Conservation (phyloP, 805 yeast genomes). For the Kodamaea hsintzibuensis region DNA sequence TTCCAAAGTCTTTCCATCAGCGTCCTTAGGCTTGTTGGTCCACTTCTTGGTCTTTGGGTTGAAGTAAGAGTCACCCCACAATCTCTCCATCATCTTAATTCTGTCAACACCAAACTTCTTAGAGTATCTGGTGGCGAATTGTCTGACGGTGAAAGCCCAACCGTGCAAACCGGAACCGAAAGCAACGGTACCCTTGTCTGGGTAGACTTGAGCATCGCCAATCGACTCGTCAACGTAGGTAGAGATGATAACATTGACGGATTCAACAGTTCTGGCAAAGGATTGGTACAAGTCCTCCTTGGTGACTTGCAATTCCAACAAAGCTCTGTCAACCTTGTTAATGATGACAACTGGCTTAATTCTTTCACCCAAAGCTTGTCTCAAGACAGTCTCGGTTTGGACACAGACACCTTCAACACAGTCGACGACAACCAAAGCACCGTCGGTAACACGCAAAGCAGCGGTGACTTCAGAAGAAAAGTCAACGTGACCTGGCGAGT, state of each 20-base stretch:
- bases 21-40: constrained; percentile 94
- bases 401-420: constrained; percentile 99
- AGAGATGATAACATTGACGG: constrained; percentile 97
- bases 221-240: constrained; percentile 87
- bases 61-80: constrained; percentile 99
- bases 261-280: constrained; percentile 98
- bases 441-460: constrained; percentile 99
- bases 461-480: constrained; percentile 99
- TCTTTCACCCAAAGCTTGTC: constrained; percentile 99
- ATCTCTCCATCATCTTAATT: constrained; percentile 96
- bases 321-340: constrained; percentile 99
- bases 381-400: constrained; percentile 98
- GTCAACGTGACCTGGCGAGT: constrained; percentile 99
- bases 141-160: constrained; percentile 99
- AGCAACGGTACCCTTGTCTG: constrained; percentile 98
- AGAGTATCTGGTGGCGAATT: constrained; percentile 96
- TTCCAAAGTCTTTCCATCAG: constrained; percentile 92
- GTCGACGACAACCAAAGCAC: constrained; percentile 99
- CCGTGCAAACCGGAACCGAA: constrained; percentile 99
- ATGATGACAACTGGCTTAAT: constrained; percentile 98
- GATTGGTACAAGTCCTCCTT: constrained; percentile 99
- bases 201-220: constrained; percentile 98
- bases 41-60: constrained; percentile 99
- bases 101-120: constrained; percentile 99
- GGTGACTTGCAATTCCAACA: constrained; percentile 96